Evolutionary conservation across 1,139 yeast species (phyloP), one percentile per base, ranked within the genome.

Genomic region (Geotrichum cucujoidarum): DNA sequence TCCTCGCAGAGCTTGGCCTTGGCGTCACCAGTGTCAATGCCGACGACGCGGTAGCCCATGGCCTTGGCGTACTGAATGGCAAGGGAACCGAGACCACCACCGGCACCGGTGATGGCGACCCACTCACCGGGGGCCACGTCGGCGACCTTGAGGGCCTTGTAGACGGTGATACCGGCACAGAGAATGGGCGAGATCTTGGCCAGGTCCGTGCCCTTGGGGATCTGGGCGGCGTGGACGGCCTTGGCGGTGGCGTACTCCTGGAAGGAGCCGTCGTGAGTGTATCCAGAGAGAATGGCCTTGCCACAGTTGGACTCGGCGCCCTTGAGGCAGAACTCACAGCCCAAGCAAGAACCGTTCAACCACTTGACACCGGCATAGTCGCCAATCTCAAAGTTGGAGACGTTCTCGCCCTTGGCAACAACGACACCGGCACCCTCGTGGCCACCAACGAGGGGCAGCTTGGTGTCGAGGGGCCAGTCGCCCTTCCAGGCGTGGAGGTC

Each of bases 361-460:
- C 76, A 73, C 66, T 84, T 83, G 63, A 83, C 72, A 63, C 92
- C 92, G 51, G 90, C 92, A 47, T 66, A 71, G 65, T 84, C 92
- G 62, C 94, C 92, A 59, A 82, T 65, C 63, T 82, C 75, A 72
- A 84, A 82, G 62, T 82, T 81, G 58, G 70, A 74, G 57, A 83
- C 92, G 56, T 77, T 73, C 36, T 70, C 70, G 62, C 92, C 92
- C 61, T 71, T 77, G 57, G 75, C 88, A 51, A 83, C 89, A 54
- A 83, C 92, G 32, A 78, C 78, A 67, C 92, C 92, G 34, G 90
- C 89, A 70, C 90, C 92, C 70, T 84, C 94, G 72, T 84, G 94
- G 61, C 94, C 94, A 55, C 88, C 88, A 45, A 82, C 86, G 57
- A 81, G 70, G 17, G 88, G 88, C 54, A 78, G 71, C 66, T 81